Conservation (phyloP, 2,329 filamentous ascomycete species). For the Curvularia hawaiiensis region DNA sequence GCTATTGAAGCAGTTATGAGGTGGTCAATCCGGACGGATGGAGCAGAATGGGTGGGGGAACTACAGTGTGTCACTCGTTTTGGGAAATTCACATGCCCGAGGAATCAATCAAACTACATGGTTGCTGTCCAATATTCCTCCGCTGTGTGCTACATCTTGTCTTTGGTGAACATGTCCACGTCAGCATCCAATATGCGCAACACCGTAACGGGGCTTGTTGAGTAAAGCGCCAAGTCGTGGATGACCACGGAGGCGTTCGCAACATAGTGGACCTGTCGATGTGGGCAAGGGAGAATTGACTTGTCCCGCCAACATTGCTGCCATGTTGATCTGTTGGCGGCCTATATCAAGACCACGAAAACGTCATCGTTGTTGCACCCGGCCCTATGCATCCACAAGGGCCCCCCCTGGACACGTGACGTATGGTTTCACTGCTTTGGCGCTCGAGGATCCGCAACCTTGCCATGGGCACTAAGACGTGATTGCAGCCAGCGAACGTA, state of each 20-base stretch:
- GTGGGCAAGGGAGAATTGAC: background rate
- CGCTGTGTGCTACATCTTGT: background rate
- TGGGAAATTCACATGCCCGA: background rate
- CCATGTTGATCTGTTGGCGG: background rate
- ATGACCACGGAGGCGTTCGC: background rate
- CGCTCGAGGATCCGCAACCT: background rate
- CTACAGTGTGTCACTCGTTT: background rate
- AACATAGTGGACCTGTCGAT: background rate
- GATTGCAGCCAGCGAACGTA: slow-evolving; percentile 6
- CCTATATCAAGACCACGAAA: background rate
- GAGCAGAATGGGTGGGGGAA: background rate
- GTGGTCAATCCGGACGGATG: background rate
- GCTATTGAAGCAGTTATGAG: background rate
- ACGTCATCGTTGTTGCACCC: background rate
- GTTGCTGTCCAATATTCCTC: background rate
- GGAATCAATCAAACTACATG: background rate
- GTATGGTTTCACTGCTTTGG: slow-evolving; percentile 7
- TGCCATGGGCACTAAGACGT: background rate
- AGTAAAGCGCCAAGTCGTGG: background rate
- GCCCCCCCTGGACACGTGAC: slow-evolving; percentile 6
- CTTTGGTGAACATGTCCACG: background rate
- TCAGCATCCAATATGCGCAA: slow-evolving; percentile 1
- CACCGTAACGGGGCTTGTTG: background rate
- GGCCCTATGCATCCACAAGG: background rate
- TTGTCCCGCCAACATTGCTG: background rate